phyloP scores from a whole-genome alignment of 257 asterid genomes.

The Solanum chiquidenum region DNA sequence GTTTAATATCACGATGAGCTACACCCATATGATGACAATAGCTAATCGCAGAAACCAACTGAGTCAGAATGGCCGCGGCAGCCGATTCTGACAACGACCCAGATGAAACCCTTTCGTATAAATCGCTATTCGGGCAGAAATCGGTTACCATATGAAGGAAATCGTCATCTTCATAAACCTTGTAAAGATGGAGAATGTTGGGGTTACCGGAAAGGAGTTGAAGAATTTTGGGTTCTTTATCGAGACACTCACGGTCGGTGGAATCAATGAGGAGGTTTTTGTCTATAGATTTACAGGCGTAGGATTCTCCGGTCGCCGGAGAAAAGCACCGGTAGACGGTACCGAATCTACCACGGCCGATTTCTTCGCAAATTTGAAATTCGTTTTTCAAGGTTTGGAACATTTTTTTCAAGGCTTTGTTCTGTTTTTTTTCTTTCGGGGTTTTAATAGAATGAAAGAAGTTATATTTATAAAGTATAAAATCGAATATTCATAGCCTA shows the following conservation, averaged over 20 bases:
- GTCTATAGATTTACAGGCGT: conserved; percentile 45
- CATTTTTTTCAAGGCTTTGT: neutral
- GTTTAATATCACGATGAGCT: conserved; percentile 51
- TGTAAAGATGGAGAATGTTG: conserved; percentile 32
- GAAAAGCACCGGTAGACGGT: conserved; percentile 48
- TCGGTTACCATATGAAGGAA: conserved; percentile 55
- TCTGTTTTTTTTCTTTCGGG: neutral
- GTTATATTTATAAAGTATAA: neutral
- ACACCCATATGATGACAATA: conserved; percentile 46
- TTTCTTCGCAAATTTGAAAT: conserved; percentile 51
- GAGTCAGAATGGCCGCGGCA: conserved; percentile 30
- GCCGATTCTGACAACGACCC: conserved; percentile 32
- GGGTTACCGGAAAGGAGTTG: conserved; percentile 41
- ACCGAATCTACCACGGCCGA: conserved; percentile 70
- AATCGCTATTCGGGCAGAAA: conserved; percentile 44
- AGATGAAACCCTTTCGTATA: conserved; percentile 39
- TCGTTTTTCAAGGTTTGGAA: conserved; percentile 30
- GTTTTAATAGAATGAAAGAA: neutral
- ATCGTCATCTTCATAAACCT: conserved; percentile 47
- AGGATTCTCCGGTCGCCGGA: conserved; percentile 9
- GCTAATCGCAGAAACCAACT: conserved; percentile 29
- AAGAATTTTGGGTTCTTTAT: conserved; percentile 39
- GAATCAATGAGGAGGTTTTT: conserved; percentile 34
- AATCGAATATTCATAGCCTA: neutral
- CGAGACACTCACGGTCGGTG: conserved; percentile 52